Conservation (phyloP, 371 early-diverging fungal species). For the Cokeromyces recurvatus region DNA sequence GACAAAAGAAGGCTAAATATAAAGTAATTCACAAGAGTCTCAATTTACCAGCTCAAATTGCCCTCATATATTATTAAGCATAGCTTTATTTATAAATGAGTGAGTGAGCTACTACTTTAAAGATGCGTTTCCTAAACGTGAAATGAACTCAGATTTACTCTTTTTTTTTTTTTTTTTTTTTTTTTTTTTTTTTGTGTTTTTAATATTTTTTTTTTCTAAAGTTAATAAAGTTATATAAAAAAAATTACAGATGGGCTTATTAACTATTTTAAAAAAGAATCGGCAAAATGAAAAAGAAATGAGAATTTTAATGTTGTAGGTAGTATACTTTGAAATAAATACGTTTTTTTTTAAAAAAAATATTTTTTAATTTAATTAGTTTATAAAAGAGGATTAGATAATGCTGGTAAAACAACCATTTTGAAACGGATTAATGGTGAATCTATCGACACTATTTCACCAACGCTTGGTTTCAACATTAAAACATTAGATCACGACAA, state of each 20-base stretch:
- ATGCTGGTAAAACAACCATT: slow-evolving; percentile 99
- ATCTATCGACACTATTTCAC: slow-evolving; percentile 89
- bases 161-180: too few relatives aligned
- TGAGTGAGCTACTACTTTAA: too few relatives aligned
- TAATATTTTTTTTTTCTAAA: too few relatives aligned
- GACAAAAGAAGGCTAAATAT: too few relatives aligned
- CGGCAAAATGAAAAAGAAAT: slow-evolving; percentile 30
- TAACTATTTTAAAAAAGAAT: slow-evolving; percentile 73
- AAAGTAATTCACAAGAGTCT: too few relatives aligned
- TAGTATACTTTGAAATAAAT: slow-evolving; percentile 4
- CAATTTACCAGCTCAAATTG: too few relatives aligned
- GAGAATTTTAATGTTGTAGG: slow-evolving; percentile 46
- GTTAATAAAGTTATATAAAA: too few relatives aligned
- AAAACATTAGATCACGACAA: slow-evolving; percentile 84
- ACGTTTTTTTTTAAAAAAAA: not conserved
- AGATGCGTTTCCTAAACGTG: too few relatives aligned
- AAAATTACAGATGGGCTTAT: slow-evolving; percentile 97
- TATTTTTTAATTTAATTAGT: not conserved
- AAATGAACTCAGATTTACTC: too few relatives aligned
- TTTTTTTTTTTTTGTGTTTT: too few relatives aligned
- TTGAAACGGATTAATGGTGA: slow-evolving; percentile 93
- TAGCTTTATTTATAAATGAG: too few relatives aligned
- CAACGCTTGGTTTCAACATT: slow-evolving; percentile 96
- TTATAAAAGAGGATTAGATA: slow-evolving; percentile 87
- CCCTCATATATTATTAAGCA: too few relatives aligned